Base-by-base conservation (phyloP, 2,329 filamentous ascomycete species). In the Diaporthe helianthi region DNA sequence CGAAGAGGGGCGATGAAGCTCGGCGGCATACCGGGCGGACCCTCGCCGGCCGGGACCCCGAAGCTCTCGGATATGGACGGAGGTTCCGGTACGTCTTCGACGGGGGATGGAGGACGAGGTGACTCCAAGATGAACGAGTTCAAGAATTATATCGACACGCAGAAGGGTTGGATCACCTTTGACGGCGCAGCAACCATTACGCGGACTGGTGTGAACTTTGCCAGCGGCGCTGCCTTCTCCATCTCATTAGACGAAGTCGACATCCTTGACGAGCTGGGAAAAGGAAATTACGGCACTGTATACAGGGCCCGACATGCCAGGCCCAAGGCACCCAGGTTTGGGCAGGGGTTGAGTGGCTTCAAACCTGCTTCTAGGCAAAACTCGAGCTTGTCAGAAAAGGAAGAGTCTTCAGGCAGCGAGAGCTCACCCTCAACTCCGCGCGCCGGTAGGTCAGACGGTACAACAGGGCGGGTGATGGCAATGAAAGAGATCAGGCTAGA, bases 401-500 rank as follows among this genome's bases (percentile, higher is more conserved):
- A 78, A 4, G 76, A 77, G 13, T 76, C 77, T 0, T 76, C 77
- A 0, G 68, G 74, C 0, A 70, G 74, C 15, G 78, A 79, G 17
- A 69, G 73, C 29, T 79, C 74, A 55, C 76, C 77, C n/a, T 71
- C 73, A 31, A 74, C 68, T 10, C 74, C 73, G 3, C 60, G 72
- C 2, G 41, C 68, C 29, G 74, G 74, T 33, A 71, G 69, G n/a
- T 76, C 73, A 55, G 73, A 80, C 58, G 82, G 82, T 5, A 88
- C 87, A 0, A 90, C 90, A 0, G 94, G 95, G 22, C 88, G 92
- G 61, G 85, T 97, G 70, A 98, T 99, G 96, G 96, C 96, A 17
- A 99, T 99, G 96, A 99, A 99, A 79, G 96, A 99, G 80, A 97
- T 99, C 75, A 89, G 96, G 24, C 84, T 99, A 12, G 96, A 99